Base-by-base conservation (phyloP, 2,329 filamentous ascomycete species). In the Didymella sp. region DNA sequence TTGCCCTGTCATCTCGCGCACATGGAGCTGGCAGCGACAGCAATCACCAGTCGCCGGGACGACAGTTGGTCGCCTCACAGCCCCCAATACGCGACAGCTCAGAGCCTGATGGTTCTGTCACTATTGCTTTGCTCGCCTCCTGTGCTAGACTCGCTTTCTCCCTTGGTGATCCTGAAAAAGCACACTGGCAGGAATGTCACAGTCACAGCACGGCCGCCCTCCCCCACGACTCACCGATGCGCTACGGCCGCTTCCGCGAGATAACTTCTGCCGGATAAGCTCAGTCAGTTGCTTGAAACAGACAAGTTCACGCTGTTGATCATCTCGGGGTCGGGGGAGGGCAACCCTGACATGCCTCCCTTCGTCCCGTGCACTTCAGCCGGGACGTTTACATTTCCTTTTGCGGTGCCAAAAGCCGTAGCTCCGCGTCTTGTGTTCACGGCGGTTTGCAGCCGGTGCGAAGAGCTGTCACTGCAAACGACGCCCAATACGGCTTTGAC, bases 1-100 rank as follows among this genome's bases (percentile, higher is more conserved):
- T 60, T 40, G 63, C 62, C 67, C 61, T 63, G 59, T 63, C 58
- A 59, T 48, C 55, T 54, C 45, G 58, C 54, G 41, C 62, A 58
- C 59, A 59, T 59, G 59, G 30, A 51, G 40, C 47, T 50, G 56
- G 53, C 47, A 43, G 59, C 60, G 62, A 68, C 55, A 60, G 42
- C 60, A 62, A 65, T 51, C 57, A 64, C 30, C 49, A 58, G 56
- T 58, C 58, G 38, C 61, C 60, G 59, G 59, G 59, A 60, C 44
- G 44, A 43, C 51, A 60, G 56, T 60, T 59, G 54, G 52, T 37
- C 40, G 53, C 41, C 31, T 48, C 21, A 55, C 30, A 59, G 41
- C 43, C 56, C 43, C 41, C 45, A 31, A 41, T 47, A 27, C 41
- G 15, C 21, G 54, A 48, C 54, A 49, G 27, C 25, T 38, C 46